Base-by-base conservation (phyloP, 2,329 filamentous ascomycete species). In the Trichoderma afroharzianum region DNA sequence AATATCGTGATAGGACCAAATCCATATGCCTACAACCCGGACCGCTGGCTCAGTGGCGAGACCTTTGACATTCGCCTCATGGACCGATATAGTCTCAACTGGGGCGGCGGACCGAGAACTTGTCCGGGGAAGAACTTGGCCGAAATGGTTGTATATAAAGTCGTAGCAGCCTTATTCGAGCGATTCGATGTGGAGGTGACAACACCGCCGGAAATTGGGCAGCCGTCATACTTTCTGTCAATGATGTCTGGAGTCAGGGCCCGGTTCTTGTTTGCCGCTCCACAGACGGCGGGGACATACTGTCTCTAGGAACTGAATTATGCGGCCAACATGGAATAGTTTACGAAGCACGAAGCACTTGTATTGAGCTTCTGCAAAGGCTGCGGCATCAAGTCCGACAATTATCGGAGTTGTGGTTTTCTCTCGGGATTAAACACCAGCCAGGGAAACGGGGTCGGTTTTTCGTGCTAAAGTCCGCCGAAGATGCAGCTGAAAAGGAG, bases 81-180 rank as follows among this genome's bases (percentile, higher is more conserved):
- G 83, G 85, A 88, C 18, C 79, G 85, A 15, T 81, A 79, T 63
- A 88, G 82, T 72, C 78, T 88, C 7, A 84, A 80, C 6, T 88
- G 85, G 84, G 86, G 86, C 3, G 86, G 85, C 2, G 85, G 86
- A 3, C 80, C 83, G 3, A 81, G 86, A 39, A 83, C 82, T 0
- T 88, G 86, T 71, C 86, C 86, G 0, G 86, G 86, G 0, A 77
- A 84, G 4, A 81, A 86, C 55, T 77, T 88, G 12, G 86, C 86
- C 0, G 86, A 88, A 75, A 73, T 88, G 70, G 77, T 88, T 2
- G 78, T 88, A 0, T 79, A 78, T 64, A 87, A 86, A 74, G 78
- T 82, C 0, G 78, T 87, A 0, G 76, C 82, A 0, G 76, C 79
- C 0, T 71, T 88, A 18, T 69, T 87, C 3, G 76, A 77, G 6